Evolutionary conservation across 2,329 filamentous ascomycete species (phyloP).

Genomic region (Microdochium nivale): DNA sequence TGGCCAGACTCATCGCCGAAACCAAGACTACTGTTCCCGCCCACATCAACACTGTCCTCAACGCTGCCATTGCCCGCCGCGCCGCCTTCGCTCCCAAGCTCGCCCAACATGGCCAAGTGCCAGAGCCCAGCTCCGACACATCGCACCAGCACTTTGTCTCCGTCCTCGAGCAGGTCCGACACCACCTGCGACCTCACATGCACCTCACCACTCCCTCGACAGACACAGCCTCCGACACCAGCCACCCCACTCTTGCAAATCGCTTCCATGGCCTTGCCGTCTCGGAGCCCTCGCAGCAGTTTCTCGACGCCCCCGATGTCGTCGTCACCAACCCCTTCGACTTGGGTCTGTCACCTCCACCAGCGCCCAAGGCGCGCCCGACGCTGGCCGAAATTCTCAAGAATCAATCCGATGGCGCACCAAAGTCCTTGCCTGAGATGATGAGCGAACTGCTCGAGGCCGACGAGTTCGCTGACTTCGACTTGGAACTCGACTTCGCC

Average conservation of each 20-base stretch:
- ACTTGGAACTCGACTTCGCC: not conserved
- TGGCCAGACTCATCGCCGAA: constrained; percentile 1
- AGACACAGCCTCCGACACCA: not conserved
- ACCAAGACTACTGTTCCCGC: not conserved
- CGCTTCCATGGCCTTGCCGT: constrained; percentile 16
- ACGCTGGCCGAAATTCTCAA: not conserved
- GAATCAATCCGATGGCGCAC: not conserved
- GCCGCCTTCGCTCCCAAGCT: not conserved
- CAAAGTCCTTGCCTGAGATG: not conserved
- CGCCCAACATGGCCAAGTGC: not conserved
- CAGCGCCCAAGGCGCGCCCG: not conserved
- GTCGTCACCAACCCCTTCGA: not conserved
- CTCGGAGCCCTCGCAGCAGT: constrained; percentile 18
- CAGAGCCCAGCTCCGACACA: not conserved
- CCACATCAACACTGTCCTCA: not conserved
- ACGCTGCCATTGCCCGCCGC: not conserved
- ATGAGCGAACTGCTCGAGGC: not conserved
- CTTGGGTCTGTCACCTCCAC: not conserved
- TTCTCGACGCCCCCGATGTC: constrained; percentile 13
- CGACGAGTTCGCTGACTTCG: not conserved
- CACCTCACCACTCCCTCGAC: not conserved
- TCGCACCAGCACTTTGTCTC: constrained; percentile 11
- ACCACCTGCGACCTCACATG: constrained; percentile 3
- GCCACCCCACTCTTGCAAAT: constrained; percentile 6
- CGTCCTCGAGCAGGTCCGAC: constrained; percentile 9